phyloP scores from a whole-genome alignment of 805 yeast species.

The Metschnikowia shivogae region DNA sequence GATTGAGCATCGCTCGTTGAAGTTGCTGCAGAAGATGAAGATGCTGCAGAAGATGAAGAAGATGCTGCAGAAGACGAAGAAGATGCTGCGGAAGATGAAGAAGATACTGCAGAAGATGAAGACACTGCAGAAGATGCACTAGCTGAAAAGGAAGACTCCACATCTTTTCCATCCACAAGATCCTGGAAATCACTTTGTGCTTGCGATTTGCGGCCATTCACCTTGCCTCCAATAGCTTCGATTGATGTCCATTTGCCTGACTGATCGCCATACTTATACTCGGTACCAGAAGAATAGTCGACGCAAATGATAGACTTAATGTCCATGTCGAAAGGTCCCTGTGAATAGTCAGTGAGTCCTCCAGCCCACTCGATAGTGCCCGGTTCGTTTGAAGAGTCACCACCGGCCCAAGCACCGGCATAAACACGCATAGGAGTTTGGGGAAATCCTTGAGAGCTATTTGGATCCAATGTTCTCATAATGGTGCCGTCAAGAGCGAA shows the following conservation, averaged over 20 bases:
- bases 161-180: slow-evolving; percentile 3
- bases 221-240: slow-evolving; percentile 33
- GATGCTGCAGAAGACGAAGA: neutral
- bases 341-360: slow-evolving; percentile 20
- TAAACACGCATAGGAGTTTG: slow-evolving; percentile 71
- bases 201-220: slow-evolving; percentile 17
- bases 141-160: neutral
- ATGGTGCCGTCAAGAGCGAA: slow-evolving; percentile 73
- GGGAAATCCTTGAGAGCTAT: slow-evolving; percentile 68
- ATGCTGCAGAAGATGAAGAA: neutral
- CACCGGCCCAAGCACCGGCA: slow-evolving; percentile 50
- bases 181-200: slow-evolving; percentile 8
- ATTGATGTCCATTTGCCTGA: slow-evolving; percentile 40
- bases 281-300: slow-evolving; percentile 47
- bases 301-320: slow-evolving; percentile 19
- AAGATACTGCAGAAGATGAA: neutral
- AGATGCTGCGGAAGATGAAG: neutral
- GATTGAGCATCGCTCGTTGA: neutral
- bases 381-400: slow-evolving; percentile 31
- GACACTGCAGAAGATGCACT: neutral
- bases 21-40: too few species aligned
- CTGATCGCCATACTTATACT: slow-evolving; percentile 37
- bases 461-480: slow-evolving; percentile 58
- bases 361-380: slow-evolving; percentile 28
- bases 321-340: slow-evolving; percentile 23